A percentile compares a stretch with the other conserved stretches of the same genome.
phyloP scores from a whole-genome alignment of 352 stramenopile species.

The Thraustochytrium striatum region DNA sequence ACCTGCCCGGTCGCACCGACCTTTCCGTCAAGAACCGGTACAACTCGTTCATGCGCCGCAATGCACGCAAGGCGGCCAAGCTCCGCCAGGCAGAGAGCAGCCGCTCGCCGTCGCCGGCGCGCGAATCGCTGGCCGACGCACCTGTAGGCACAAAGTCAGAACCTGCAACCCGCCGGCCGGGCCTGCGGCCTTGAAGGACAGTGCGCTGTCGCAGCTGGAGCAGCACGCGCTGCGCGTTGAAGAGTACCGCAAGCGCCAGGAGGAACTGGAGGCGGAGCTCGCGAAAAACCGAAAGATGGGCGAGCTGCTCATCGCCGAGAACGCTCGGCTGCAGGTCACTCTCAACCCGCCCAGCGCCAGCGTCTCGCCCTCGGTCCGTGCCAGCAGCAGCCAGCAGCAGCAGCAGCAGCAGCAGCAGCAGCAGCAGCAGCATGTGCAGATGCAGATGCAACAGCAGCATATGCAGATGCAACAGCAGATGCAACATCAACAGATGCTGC shows the following conservation, averaged over 20 bases:
- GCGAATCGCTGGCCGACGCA: too few species aligned
- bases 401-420: neutral
- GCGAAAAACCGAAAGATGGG: slow-evolving; percentile 23
- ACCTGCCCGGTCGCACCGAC: slow-evolving; percentile 87
- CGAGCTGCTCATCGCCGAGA: slow-evolving; percentile 3
- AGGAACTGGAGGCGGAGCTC: slow-evolving; percentile 22
- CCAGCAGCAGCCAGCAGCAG: neutral
- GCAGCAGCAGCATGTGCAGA: neutral
- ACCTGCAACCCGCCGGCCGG: too few species aligned
- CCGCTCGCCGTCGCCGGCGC: too few species aligned
- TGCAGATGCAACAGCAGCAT: neutral
- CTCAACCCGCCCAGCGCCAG: too few species aligned
- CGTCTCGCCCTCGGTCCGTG: neutral
- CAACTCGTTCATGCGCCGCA: slow-evolving; percentile 32
- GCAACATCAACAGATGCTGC: neutral
- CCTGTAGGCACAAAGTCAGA: too few species aligned
- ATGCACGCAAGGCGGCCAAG: too few species aligned
- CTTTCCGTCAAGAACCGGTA: slow-evolving; percentile 96
- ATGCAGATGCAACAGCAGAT: neutral
- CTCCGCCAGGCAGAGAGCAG: too few species aligned
- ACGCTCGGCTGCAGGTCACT: neutral
- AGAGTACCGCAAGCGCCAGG: slow-evolving; percentile 15
- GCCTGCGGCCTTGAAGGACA: too few species aligned
- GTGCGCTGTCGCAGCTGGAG: too few species aligned
- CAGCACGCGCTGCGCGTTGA: too few species aligned